Evolutionary conservation across 306 rosid genomes (phyloP), one percentile per base, ranked within the genome.

Genomic region (Boehmeria nivea): DNA sequence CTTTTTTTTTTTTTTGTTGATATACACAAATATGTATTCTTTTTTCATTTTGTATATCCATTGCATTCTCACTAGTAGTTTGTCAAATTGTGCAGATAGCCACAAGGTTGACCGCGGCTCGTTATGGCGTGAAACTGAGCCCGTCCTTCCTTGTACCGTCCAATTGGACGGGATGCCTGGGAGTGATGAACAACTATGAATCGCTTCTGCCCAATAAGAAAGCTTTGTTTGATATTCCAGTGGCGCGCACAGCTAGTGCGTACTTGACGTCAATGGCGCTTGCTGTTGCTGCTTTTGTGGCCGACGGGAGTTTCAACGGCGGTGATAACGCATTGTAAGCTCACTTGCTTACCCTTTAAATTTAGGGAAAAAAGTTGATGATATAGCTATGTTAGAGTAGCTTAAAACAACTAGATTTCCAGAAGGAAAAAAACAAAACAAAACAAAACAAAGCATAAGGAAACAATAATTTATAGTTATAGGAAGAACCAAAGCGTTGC

Each of bases 121-220:
- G 76, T 2, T 80, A 76, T 45, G 88, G 94, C 60, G 94, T 90
- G 43, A 86, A 86, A 72, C 90, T 90, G 28, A 90, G 95, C 66
- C 97, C 97, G 46, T 90, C 95, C 22, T 90, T 90, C 66, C 78
- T 90, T 33, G 95, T 90, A 51, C 95, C 97, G 36, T 86, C 97
- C 8, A 90, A 61, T 66, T 90, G 95, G 97, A 90, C 95, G 1
- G 97, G 95, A 28, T 90, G 94, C 73, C 51, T 86, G 57, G 97
- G 97, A 62, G 95, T 86, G 72, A 86, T 90, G 80, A 90, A 90
- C 61, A 82, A 90, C 72, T 90, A 90, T 25, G 97, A 90, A 38
- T 86, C 90, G 1, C 84, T 82, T 43, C 86, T 86, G 55, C 94
- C 95, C 3, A 90, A 78, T 70, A 86, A 81, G 83, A 73, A 79